A percentile compares a stretch with the other conserved stretches of the same genome.
Evolutionary conservation across 2,329 filamentous ascomycete species (phyloP).

Genomic region (Paecilomyces dactylethromorphus): DNA sequence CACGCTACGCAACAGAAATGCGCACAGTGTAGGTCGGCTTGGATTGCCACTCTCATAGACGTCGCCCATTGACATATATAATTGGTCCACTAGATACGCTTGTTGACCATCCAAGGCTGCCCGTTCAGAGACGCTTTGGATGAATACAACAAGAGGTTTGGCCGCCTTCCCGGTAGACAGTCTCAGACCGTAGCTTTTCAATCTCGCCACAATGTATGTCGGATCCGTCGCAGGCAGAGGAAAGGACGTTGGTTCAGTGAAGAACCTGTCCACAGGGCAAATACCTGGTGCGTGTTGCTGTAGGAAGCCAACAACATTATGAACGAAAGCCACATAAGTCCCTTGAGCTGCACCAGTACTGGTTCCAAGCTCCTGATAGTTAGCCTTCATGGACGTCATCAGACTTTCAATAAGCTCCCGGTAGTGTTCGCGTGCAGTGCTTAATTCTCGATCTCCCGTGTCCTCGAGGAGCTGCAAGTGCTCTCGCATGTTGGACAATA

Average conservation of each 20-base stretch:
- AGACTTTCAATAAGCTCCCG: conserved; percentile 46
- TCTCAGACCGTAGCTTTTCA: conserved; percentile 54
- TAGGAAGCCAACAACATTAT: conserved; percentile 51
- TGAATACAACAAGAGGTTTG: conserved; percentile 52
- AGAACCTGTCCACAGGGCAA: conserved; percentile 51
- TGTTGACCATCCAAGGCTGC: conserved; percentile 54
- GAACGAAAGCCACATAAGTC: conserved; percentile 56
- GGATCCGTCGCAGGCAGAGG: conserved; percentile 55
- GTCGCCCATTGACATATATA: conserved; percentile 44
- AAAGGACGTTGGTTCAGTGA: conserved; percentile 54
- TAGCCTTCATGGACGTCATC: conserved; percentile 56
- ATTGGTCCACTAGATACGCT: conserved; percentile 48
- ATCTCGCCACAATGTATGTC: conserved; percentile 54
- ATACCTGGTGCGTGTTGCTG: conserved; percentile 56
- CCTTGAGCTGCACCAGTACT: conserved; percentile 33
- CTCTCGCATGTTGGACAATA: conserved; percentile 55
- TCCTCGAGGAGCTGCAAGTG: conserved; percentile 35
- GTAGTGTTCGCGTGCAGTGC: conserved; percentile 38
- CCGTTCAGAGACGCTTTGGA: conserved; percentile 54
- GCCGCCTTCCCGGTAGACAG: conserved; percentile 42
- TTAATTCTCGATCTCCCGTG: conserved; percentile 25
- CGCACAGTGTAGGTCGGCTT: conserved; percentile 41
- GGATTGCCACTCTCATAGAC: conserved; percentile 35
- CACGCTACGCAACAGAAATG: conserved; percentile 47
- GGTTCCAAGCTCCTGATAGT: conserved; percentile 50